Evolutionary conservation across 805 yeast genomes (phyloP), one percentile per base, ranked within the genome.

Genomic region (Scheffersomyces lignosus): DNA sequence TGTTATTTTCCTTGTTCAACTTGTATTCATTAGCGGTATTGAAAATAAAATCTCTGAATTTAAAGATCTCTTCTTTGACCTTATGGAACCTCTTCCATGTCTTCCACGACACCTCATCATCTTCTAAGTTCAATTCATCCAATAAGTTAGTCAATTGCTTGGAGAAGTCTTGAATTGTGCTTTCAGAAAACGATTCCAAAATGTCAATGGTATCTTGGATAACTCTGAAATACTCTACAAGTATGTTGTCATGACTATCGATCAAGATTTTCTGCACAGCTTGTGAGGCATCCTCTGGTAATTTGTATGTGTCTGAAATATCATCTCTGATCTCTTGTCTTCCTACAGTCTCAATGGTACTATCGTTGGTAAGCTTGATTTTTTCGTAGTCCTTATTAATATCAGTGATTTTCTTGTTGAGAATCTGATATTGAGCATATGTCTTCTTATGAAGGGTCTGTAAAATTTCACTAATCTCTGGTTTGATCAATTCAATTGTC

Each of bases 161-260:
- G 5, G 84, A 75, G 62, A 81, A 83, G 47, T 83, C 87, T 46
- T 64, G 71, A 37, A 83, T 70, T 18, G 85, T 71, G 5, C 78
- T 74, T 37, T 83, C 89, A 4, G 83, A 80, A 68, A 84, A 85
- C 43, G 84, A 84, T 56, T 84, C 90, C 53, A 81, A 73, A 0
- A 81, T 72, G 44, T 85, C 90, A 36, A 83, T 70, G 25, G 81
- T 72, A 18, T 58, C 59, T 39, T 70, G 75, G 15, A 62, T 46
- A 3, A 49, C 54, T 13, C 40, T 38, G 34, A 60, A 66, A 45
- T 69, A 70, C 27, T 51, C 41, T 8, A 44, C 51, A 28, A 64
- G 42, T 9, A 70, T 37, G 6, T 37, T 22, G 15, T 50, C 55
- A 38, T 66, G 70, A 7, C 45, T 50, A 3, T 48, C 54, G 32